Conservation (phyloP, 192 early-diverging fungal species). For the Coemansia sp. region DNA sequence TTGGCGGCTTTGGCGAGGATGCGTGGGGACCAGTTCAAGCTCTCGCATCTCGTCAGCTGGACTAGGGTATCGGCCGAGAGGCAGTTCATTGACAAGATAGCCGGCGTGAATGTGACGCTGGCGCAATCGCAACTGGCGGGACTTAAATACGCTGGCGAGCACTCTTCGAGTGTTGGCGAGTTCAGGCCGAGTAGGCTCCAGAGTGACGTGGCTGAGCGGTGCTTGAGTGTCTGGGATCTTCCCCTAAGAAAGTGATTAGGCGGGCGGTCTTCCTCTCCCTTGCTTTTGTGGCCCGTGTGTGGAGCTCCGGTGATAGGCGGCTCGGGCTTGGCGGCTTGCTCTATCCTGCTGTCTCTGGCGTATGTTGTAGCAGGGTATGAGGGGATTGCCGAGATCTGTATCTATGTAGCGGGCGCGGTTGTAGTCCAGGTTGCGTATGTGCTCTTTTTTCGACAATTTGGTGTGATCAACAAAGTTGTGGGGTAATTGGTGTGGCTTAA, state of each 20-base stretch:
- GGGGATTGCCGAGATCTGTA: neutral
- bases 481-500: neutral
- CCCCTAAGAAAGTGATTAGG: neutral
- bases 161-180: neutral
- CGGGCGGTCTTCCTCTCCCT: neutral
- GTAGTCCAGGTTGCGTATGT: neutral
- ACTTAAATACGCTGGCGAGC: neutral
- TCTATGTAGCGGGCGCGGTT: neutral
- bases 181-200: slow-evolving; percentile 6
- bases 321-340: neutral
- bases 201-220: slow-evolving; percentile 19
- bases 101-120: slow-evolving; percentile 11
- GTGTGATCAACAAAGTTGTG: neutral
- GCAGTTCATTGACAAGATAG: slow-evolving; percentile 26
- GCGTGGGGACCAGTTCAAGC: slow-evolving; percentile 16
- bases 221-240: slow-evolving; percentile 19
- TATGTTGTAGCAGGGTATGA: neutral
- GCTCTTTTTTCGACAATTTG: neutral
- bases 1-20: slow-evolving; percentile 26
- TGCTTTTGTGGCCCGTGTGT: neutral
- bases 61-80: slow-evolving; percentile 24
- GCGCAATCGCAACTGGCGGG: slow-evolving; percentile 12
- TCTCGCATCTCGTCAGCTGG: slow-evolving; percentile 42
- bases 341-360: neutral
- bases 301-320: neutral